These are phyloP conservation scores for Marasmius fiardii DNA, from an alignment of 1,284 basidiomycete genomes.

Conservation along the genomic window DNA sequence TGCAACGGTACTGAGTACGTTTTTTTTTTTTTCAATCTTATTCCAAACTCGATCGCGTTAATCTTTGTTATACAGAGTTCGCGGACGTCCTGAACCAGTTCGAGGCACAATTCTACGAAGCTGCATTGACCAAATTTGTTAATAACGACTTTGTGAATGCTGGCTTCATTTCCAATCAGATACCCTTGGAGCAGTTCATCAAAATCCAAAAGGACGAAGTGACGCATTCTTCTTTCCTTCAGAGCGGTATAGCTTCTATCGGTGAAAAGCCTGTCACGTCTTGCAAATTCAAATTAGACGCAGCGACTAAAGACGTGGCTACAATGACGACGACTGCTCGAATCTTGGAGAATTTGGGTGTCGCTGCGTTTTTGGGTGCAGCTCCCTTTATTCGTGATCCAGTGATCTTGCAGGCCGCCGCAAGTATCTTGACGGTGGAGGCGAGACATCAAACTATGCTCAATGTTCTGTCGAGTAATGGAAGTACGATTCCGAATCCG, in stretches of 20 bases:
- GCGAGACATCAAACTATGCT: slow-evolving; percentile 79
- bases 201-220: slow-evolving; percentile 62
- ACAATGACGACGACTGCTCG: slow-evolving; percentile 75
- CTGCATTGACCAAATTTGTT: slow-evolving; percentile 67
- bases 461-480: slow-evolving; percentile 61
- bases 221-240: slow-evolving; percentile 50
- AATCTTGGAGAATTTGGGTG: slow-evolving; percentile 77
- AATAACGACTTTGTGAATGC: slow-evolving; percentile 62
- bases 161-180: slow-evolving; percentile 57
- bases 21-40: neutral
- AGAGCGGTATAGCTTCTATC: slow-evolving; percentile 48
- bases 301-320: slow-evolving; percentile 59
- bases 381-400: slow-evolving; percentile 63
- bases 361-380: slow-evolving; percentile 77
- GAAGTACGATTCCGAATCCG: slow-evolving; percentile 56
- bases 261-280: slow-evolving; percentile 50
- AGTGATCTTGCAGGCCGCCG: slow-evolving; percentile 65
- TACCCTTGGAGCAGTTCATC: slow-evolving; percentile 63
- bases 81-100: slow-evolving; percentile 72
- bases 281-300: slow-evolving; percentile 70
- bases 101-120: slow-evolving; percentile 66
- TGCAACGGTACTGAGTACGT: slow-evolving; percentile 59
- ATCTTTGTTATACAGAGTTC: slow-evolving; percentile 48
- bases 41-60: neutral
- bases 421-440: slow-evolving; percentile 77